Percentiles rank a stretch among this genome's conserved stretches.
Evolutionary conservation across 1,284 basidiomycete genomes (phyloP).

Genomic region (Paramarasmius palmivorus): DNA sequence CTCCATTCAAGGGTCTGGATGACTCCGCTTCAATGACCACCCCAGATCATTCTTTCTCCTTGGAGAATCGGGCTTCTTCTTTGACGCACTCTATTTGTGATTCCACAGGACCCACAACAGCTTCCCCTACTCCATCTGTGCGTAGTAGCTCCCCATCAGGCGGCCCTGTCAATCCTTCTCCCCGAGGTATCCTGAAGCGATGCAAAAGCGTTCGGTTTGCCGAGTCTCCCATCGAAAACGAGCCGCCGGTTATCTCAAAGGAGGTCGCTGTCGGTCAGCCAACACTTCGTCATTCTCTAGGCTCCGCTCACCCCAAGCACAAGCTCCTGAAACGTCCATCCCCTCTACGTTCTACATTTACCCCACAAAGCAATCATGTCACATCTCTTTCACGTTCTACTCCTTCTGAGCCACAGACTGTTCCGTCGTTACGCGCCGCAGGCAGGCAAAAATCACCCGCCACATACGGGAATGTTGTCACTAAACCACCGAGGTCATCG

Average conservation of each 20-base stretch:
- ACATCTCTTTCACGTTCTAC: constrained; percentile 10
- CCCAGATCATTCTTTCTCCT: no score
- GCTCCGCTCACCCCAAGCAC: neutral
- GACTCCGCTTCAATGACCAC: no score
- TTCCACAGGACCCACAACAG: neutral
- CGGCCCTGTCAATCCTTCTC: constrained; percentile 19
- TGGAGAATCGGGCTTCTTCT: neutral
- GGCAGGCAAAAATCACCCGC: constrained; percentile 5
- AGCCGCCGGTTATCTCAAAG: neutral
- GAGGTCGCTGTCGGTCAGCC: neutral
- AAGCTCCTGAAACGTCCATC: constrained; percentile 14
- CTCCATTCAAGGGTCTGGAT: no score
- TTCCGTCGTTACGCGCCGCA: constrained; percentile 6
- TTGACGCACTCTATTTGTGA: neutral
- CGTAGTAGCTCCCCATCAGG: constrained; percentile 12
- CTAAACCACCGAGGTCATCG: neutral
- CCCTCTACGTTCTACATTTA: constrained; percentile 18
- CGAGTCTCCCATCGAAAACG: constrained; percentile 24
- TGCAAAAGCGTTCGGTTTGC: constrained; percentile 43
- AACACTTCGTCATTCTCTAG: constrained; percentile 9
- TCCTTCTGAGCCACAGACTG: neutral
- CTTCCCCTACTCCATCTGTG: constrained; percentile 25
- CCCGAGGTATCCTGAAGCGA: constrained; percentile 39
- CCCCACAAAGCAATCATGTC: constrained; percentile 15
- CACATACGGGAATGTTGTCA: neutral